Evolutionary conservation across 768 basidiomycete genomes (phyloP).

Genomic region (Dacryopinax primogenitus): DNA sequence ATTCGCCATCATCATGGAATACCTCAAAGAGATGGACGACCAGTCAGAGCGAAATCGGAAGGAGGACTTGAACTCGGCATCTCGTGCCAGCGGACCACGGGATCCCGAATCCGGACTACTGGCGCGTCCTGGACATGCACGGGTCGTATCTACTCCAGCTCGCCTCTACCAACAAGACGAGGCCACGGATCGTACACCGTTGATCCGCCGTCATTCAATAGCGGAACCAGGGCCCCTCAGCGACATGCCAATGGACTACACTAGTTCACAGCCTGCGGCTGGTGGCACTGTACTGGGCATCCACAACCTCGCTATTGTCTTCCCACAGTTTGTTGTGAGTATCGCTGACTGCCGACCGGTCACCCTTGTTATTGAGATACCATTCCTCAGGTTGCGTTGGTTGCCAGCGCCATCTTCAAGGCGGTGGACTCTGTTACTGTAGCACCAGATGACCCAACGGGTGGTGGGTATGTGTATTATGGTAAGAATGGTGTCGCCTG

Average conservation of each 20-base stretch:
- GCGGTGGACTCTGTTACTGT: conserved; percentile 47
- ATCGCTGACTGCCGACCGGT: not conserved
- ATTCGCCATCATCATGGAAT: conserved; percentile 96
- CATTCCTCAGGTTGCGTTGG: conserved; percentile 60
- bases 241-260: conserved; percentile 25
- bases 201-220: conserved; percentile 29
- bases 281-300: conserved; percentile 90
- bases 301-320: conserved; percentile 88
- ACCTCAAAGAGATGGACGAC: conserved; percentile 58
- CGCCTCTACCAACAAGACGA: conserved; percentile 16
- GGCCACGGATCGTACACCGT: conserved; percentile 24
- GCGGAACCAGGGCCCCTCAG: conserved; percentile 33
- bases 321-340: conserved; percentile 85
- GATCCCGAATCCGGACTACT: conserved; percentile 39
- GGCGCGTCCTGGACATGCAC: conserved; percentile 23
- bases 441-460: conserved; percentile 32
- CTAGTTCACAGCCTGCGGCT: conserved; percentile 41
- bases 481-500: conserved; percentile 87
- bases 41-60: conserved; percentile 15
- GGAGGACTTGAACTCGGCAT: not conserved
- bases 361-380: conserved; percentile 9
- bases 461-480: conserved; percentile 43
- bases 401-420: conserved; percentile 77
- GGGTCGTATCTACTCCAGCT: conserved; percentile 26
- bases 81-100: conserved; percentile 14